phyloP scores from a whole-genome alignment of 1,284 basidiomycete genomes.

The Ganoderma leucocontextum region DNA sequence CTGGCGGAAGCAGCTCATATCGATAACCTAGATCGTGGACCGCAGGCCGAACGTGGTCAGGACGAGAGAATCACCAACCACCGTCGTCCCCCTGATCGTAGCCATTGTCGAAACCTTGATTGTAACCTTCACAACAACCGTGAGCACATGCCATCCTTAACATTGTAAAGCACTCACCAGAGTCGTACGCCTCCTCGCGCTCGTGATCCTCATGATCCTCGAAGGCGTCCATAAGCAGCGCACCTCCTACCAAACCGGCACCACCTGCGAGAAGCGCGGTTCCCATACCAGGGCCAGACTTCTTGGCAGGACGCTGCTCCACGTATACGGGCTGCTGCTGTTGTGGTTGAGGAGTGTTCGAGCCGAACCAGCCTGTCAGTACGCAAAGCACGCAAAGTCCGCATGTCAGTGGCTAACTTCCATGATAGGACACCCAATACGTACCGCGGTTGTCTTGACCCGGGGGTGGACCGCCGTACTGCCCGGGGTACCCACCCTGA shows the following conservation, averaged over 20 bases:
- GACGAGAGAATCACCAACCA: slow-evolving; percentile 18
- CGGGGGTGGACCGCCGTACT: slow-evolving; percentile 34
- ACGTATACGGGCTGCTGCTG: slow-evolving; percentile 36
- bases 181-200: slow-evolving; percentile 47
- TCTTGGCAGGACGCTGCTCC: slow-evolving; percentile 48
- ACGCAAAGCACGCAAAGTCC: slow-evolving; percentile 10
- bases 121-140: slow-evolving; percentile 19
- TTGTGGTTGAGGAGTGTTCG: slow-evolving; percentile 41
- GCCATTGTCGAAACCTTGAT: slow-evolving; percentile 32
- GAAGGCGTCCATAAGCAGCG: slow-evolving; percentile 58
- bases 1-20: neutral
- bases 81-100: slow-evolving; percentile 24
- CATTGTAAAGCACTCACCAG: slow-evolving; percentile 43
- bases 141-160: neutral
- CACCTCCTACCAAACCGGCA: slow-evolving; percentile 67
- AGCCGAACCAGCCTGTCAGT: slow-evolving; percentile 44
- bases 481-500: slow-evolving; percentile 39
- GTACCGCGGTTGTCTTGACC: slow-evolving; percentile 33
- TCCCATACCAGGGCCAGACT: slow-evolving; percentile 54
- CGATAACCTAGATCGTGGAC: neutral
- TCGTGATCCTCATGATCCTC: slow-evolving; percentile 53
- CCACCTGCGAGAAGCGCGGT: slow-evolving; percentile 52
- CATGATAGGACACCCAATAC: neutral
- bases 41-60: neutral
- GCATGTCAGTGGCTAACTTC: slow-evolving; percentile 12